Evolutionary conservation across 1,139 yeast genomes (phyloP), one percentile per base, ranked within the genome.

Genomic region (Debaryomyces sp.): DNA sequence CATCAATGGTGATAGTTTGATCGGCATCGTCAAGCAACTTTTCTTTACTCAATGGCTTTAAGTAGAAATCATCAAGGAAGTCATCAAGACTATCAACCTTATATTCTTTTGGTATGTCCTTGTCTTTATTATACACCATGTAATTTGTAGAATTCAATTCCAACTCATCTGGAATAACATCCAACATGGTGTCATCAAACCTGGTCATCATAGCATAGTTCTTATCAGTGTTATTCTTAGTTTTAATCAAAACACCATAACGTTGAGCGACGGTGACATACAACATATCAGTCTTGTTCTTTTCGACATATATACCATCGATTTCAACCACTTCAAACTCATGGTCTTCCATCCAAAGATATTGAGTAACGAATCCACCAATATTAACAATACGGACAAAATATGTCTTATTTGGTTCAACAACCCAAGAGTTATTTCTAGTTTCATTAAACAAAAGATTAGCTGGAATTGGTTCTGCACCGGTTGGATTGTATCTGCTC

Each of bases 401-500:
- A 61, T 87, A 86, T 1, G 88, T 85, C 53, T 77, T 84, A 44
- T 80, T 78, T 17, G 86, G 82, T 50, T 81, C 75, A 48, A 87
- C 86, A 22, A 65, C 48, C 68, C 89, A 73, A 2, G 87, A 76
- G 17, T 69, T 75, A 57, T 84, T 82, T 48, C 79, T 76, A 10
- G 87, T 75, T 53, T 87, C 87, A 61, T 87, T 86, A 61, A 87
- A 78, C 47, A 87, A 69, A 34, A 82, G 59, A 59, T 81, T 84
- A 53, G 83, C 83, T 6, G 94, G 94, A 49, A 87, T 78, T 34
- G 94, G 94, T 63, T 87, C 95, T 35, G 89, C 90, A 48, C 95
- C 95, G 1, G 92, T 86, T 29, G 95, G 95, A 56, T 87, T 87
- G 61, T 78, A 87, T 54, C 86, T 67, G 44, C 77, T 77, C 61